Percentiles rank a stretch among this genome's conserved stretches.
Evolutionary conservation across 352 stramenopile genomes (phyloP).

Genomic region (Phytophthora cactorum): DNA sequence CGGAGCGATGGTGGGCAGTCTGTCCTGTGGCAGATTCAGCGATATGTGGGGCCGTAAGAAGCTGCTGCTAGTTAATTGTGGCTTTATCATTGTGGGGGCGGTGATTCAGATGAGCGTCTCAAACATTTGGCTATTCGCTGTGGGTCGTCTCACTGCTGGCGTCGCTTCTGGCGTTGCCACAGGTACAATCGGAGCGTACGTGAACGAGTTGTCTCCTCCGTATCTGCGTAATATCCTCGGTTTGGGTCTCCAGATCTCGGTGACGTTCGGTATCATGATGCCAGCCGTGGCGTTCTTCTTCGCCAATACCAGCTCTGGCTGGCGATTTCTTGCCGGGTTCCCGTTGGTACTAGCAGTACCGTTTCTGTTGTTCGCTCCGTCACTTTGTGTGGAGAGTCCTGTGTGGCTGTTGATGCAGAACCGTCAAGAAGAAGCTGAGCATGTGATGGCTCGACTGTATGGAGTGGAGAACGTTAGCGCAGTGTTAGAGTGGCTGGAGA

Average conservation of each 20-base stretch:
- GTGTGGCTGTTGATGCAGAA: constrained; percentile 45
- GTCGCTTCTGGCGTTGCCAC: constrained; percentile 44
- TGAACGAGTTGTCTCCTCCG: constrained; percentile 48
- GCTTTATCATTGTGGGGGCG: constrained; percentile 44
- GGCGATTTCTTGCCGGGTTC: constrained; percentile 49
- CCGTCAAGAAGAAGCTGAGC: constrained; percentile 24
- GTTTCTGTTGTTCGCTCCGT: constrained; percentile 47
- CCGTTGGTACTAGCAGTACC: constrained; percentile 49
- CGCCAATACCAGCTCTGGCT: constrained; percentile 50
- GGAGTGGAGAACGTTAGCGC: constrained; percentile 30
- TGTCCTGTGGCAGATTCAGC: constrained; percentile 43
- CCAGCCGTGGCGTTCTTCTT: constrained; percentile 62
- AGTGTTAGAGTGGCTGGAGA: constrained; percentile 20
- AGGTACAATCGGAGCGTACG: constrained; percentile 37
- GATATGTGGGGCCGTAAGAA: constrained; percentile 33
- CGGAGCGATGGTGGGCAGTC: constrained; percentile 56
- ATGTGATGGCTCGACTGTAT: constrained; percentile 31
- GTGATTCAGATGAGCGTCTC: constrained; percentile 35
- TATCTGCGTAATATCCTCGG: constrained; percentile 39
- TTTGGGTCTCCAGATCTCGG: constrained; percentile 49
- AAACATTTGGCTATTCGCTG: constrained; percentile 37
- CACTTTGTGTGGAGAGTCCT: constrained; percentile 53
- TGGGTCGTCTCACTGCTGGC: constrained; percentile 46
- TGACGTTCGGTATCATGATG: constrained; percentile 55
- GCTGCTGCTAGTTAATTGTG: constrained; percentile 26